Evolutionary conservation across 129 eudicot species (phyloP).

Genomic region (Chrysanthemum seticuspe): DNA sequence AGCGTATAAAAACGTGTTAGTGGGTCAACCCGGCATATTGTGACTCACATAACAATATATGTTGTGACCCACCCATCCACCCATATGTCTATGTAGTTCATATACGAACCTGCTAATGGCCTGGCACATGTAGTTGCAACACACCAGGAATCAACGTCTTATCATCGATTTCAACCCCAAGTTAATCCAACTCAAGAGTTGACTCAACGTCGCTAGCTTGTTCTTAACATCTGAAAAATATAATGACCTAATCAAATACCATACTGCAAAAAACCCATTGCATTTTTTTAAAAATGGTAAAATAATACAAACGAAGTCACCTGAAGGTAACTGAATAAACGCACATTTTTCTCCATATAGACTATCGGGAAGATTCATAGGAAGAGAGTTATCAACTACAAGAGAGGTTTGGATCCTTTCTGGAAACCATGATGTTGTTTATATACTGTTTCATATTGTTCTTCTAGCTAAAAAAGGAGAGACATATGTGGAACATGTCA

Average conservation of each 20-base stretch:
- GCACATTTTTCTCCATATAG: conserved; percentile 95
- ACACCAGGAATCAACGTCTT: conserved; percentile 21
- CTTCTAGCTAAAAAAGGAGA: conserved; percentile 85
- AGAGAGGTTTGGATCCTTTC: conserved; percentile 88
- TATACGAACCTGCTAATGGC: no score
- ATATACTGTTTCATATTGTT: conserved; percentile 81
- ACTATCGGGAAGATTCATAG: conserved; percentile 86
- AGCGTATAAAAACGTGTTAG: neutral
- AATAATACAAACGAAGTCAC: conserved; percentile 26
- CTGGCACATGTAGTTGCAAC: no score
- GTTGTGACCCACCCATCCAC: neutral
- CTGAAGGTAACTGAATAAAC: conserved; percentile 88
- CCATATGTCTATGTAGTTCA: neutral
- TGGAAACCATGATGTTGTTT: conserved; percentile 88
- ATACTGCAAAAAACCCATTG: neutral
- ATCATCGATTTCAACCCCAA: conserved; percentile 79
- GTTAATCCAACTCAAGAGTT: conserved; percentile 77
- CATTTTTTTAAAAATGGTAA: neutral
- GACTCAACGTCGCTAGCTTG: conserved; percentile 77
- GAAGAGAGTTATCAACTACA: conserved; percentile 84
- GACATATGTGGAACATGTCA: conserved; percentile 26
- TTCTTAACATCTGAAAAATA: conserved; percentile 47
- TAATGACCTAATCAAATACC: conserved; percentile 16
- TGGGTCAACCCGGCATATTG: neutral
- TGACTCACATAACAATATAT: no score